These are phyloP conservation scores for Russula sp. DNA, from an alignment of 768 basidiomycete genomes.

Conservation along the genomic window DNA sequence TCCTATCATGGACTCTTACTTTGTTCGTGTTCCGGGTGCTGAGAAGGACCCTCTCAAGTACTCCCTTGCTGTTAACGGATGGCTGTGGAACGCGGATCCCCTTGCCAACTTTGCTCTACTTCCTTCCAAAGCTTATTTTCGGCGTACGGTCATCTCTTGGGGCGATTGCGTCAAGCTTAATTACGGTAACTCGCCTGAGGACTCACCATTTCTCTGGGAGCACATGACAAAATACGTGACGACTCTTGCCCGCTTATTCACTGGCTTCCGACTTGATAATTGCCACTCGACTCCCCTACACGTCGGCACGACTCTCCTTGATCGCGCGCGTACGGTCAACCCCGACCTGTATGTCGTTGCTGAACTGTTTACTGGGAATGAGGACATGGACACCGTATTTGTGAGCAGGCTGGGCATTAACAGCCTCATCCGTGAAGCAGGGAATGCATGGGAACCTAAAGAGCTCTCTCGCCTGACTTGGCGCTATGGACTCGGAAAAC, in stretches of 20 bases:
- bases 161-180: constrained; percentile 97
- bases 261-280: constrained; percentile 98
- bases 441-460: constrained; percentile 84
- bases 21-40: constrained; percentile 65
- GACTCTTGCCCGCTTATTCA: constrained; percentile 73
- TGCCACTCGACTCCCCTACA: constrained; percentile 95
- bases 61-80: constrained; percentile 94
- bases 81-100: constrained; percentile 97
- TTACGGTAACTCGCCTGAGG: constrained; percentile 53
- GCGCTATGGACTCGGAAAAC: constrained; percentile 86
- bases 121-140: constrained; percentile 90
- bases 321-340: constrained; percentile 79
- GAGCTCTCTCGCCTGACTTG: constrained; percentile 86
- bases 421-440: constrained; percentile 90
- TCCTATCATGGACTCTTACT: constrained; percentile 87
- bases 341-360: constrained; percentile 96
- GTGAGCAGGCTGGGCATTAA: constrained; percentile 91
- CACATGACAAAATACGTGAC: constrained; percentile 84
- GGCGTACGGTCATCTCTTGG: constrained; percentile 97
- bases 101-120: constrained; percentile 88
- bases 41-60: constrained; percentile 48
- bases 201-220: constrained; percentile 73
- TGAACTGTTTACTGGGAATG: constrained; percentile 93
- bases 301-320: constrained; percentile 93
- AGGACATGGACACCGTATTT: constrained; percentile 88